Base-by-base conservation (phyloP, 495 filamentous ascomycete genomes). In the Hypoxylon rickii region DNA sequence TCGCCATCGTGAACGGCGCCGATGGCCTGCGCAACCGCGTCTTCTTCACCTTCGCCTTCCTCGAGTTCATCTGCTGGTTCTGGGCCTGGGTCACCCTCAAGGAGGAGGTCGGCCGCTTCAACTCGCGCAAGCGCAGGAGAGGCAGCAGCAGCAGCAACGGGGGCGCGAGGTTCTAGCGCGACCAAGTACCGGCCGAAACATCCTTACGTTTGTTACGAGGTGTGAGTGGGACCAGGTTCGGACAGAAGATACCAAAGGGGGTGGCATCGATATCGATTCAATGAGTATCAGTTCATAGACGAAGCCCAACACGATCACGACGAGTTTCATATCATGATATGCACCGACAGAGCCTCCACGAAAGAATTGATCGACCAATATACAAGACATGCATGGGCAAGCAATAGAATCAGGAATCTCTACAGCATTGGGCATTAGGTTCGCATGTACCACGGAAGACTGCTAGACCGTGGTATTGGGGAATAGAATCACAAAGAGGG, bases 1-100 rank as follows among this genome's bases (percentile, higher is more conserved):
- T 52, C 16, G 44, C 65, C 47, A 48, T 65, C 50, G 48, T 61
- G 22, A 73, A 69, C 73, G 73, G 71, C 51, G 58, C 68, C 67
- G 87, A 83, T 51, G 82, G 84, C 26, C 64, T 94, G 65, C 88
- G 89, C 73, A 92, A 90, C 63, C 71, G 87, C 19, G 78, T 93
- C 5, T 84, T 94, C 8, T 95, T 96, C 64, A 86, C 89, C 0
- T 95, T 87, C 73, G 84, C 81, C 11, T 92, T 95, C 66, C 67
- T 94, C 72, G 91, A 96, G 76, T 86, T 91, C 72, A 75, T 90
- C 64, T 79, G 82, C 45, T 96, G 90, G 91, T 89, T 95, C 68
- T 96, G 90, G 89, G 86, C 89, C 18, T 79, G 72, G 70, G 72
- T 81, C 16, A 83, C 76, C 33, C 60, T 85, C 57, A 73, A 76